Base-by-base conservation (phyloP, 2,329 filamentous ascomycete species). In the Exophiala sp. region DNA sequence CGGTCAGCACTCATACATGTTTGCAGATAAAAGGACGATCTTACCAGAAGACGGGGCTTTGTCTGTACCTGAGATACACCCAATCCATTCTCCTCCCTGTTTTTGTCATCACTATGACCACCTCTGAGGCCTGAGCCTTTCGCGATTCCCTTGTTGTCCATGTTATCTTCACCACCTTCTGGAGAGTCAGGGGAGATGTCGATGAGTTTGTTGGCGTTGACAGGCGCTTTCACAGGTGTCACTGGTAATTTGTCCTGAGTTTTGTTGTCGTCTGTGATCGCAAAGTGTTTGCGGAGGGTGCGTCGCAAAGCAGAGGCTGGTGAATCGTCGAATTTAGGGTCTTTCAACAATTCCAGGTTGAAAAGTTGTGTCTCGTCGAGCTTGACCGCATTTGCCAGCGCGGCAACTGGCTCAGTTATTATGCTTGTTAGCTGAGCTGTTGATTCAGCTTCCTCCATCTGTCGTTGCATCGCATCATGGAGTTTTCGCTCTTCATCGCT, bases 251-350 rank as follows among this genome's bases (percentile, higher is more conserved):
- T 50, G 18, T 35, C 7, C 14, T 32, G 29, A 35, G 20, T 46
- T 21, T 21, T 39, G 14, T 20, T 18, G 36, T 20, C 14, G n/a
- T 46, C 52, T 11, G 47, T 50, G 21, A 57, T 47, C 4, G 48
- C 49, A 43, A 61, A 58, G 50, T 61, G 55, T 45, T 57, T 60
- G 36, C 57, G 59, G 18, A 60, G 48, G 39, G 57, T 58, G 16
- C 46, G 45, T 11, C 52, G 51, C 32, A 57, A 44, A 14, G 46
- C 38, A 32, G 54, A 45, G 10, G 33, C 52, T 18, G 43, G 50
- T 16, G 55, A 55, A 12, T 49, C 29, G 14, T 47, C 48, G 14
- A 44, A 29, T 5, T 50, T 48, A 10, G 48, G 50, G 21, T 43
- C 54, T 24, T 52, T 43, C 18, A 58, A 52, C 36, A 56, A 41